Percentiles rank a stretch among this genome's conserved stretches.
phyloP scores from a whole-genome alignment of 805 yeast species.

The Candida pini region DNA sequence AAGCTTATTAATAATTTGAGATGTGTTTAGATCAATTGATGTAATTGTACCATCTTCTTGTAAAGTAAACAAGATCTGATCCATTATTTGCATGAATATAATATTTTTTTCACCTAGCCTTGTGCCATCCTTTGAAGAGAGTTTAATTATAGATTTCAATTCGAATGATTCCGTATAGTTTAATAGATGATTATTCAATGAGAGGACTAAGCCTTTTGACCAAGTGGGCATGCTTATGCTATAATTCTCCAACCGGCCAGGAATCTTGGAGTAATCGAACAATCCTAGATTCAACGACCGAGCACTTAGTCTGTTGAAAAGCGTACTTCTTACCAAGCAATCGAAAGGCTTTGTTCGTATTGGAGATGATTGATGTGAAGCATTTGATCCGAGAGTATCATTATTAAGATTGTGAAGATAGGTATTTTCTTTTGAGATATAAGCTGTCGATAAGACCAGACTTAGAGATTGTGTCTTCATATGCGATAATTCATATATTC shows the following conservation, averaged over 20 bases:
- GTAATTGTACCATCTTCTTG: not conserved
- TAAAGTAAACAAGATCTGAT: too few relatives aligned
- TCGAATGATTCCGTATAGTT: slow-evolving; percentile 2
- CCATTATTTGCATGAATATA: too few relatives aligned
- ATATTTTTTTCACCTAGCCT: too few relatives aligned
- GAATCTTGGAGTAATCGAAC: slow-evolving; percentile 1
- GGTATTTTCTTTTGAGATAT: too few relatives aligned
- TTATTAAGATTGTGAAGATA: too few relatives aligned
- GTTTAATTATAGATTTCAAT: not conserved
- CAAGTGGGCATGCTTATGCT: slow-evolving; percentile 3
- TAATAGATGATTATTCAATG: slow-evolving; percentile 7
- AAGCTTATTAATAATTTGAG: slow-evolving; percentile 3
- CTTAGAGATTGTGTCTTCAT: too few relatives aligned
- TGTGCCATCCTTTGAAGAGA: not conserved
- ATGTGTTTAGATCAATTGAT: slow-evolving; percentile 2
- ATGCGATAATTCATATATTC: too few relatives aligned
- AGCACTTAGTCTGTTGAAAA: slow-evolving; percentile 1
- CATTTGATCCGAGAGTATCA: not conserved
- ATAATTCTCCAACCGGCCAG: slow-evolving; percentile 8
- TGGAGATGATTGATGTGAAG: not conserved
- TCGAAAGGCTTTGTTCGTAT: too few relatives aligned
- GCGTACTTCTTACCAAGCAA: too few relatives aligned
- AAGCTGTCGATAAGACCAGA: too few relatives aligned
- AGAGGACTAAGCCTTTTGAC: slow-evolving; percentile 6
- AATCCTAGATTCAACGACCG: slow-evolving; percentile 5